phyloP scores from a whole-genome alignment of 441 rosid genomes.

The Viola pubescens region DNA sequence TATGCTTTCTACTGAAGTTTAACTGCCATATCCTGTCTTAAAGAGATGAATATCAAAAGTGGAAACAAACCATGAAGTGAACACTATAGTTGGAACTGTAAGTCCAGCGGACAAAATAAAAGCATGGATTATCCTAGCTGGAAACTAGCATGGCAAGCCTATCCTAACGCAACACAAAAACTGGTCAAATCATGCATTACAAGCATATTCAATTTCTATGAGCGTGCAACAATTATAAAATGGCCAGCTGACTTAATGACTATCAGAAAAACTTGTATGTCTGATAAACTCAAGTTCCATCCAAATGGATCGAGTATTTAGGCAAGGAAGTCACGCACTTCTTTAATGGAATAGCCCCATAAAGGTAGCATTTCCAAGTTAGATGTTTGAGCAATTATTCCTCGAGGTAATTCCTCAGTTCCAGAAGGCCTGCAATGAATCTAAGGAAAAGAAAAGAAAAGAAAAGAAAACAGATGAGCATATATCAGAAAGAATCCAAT shows the following conservation, averaged over 20 bases:
- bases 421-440: conserved; percentile 40
- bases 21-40: background rate
- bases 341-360: conserved; percentile 41
- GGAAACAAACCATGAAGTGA: background rate
- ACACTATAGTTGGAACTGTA: background rate
- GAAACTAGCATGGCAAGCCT: too few relatives aligned
- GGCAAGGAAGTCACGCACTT: conserved; percentile 19
- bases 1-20: background rate
- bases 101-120: too few relatives aligned
- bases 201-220: too few relatives aligned
- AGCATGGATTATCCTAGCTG: too few relatives aligned
- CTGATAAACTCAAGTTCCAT: background rate
- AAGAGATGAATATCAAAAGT: background rate
- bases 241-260: background rate
- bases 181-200: too few relatives aligned
- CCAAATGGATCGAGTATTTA: background rate
- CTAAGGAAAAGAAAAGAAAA: conserved; percentile 24
- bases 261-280: background rate
- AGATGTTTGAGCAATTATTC: conserved; percentile 52
- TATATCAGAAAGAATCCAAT: background rate
- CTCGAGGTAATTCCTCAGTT: conserved; percentile 60
- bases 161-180: too few relatives aligned
- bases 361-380: conserved; percentile 59
- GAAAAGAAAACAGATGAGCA: conserved; percentile 8
- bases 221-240: background rate